These are phyloP conservation scores for Trametes elegans DNA, from an alignment of 768 basidiomycete species.

Conservation along the genomic window DNA sequence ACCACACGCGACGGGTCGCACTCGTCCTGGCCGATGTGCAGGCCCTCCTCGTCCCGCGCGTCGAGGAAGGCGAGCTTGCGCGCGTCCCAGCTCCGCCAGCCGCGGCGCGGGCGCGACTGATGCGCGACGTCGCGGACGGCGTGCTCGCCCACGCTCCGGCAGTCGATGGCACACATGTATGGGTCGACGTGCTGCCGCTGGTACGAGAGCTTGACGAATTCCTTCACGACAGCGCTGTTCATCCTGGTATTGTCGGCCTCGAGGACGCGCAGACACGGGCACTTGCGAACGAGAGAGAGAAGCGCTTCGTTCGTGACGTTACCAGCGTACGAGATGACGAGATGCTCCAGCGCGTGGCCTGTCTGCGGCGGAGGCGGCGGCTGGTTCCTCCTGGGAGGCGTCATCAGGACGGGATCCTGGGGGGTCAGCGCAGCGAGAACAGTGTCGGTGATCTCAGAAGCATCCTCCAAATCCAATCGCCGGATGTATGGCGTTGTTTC, in stretches of 20 bases:
- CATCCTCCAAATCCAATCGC: constrained; percentile 85
- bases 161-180: constrained; percentile 70
- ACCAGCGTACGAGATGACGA: constrained; percentile 67
- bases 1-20: constrained; percentile 72
- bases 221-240: constrained; percentile 53
- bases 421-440: constrained; percentile 70
- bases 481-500: constrained; percentile 67
- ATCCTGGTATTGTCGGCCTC: constrained; percentile 84
- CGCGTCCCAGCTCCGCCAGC: constrained; percentile 75
- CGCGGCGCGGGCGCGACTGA: constrained; percentile 63
- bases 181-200: constrained; percentile 50
- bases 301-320: constrained; percentile 65
- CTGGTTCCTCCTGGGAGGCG: constrained; percentile 9
- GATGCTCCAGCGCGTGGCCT: constrained; percentile 69
- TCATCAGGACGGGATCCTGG: constrained; percentile 9
- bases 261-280: constrained; percentile 58
- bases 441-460: constrained; percentile 66
- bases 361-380: constrained; percentile 37
- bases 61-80: constrained; percentile 71
- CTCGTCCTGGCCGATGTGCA: constrained; percentile 76
- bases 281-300: constrained; percentile 58
- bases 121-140: constrained; percentile 58
- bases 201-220: constrained; percentile 60
- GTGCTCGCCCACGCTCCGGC: constrained; percentile 63
- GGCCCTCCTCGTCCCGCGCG: constrained; percentile 61